phyloP scores from a whole-genome alignment of 2,329 filamentous ascomycete species.

The Thielaviopsis populi region DNA sequence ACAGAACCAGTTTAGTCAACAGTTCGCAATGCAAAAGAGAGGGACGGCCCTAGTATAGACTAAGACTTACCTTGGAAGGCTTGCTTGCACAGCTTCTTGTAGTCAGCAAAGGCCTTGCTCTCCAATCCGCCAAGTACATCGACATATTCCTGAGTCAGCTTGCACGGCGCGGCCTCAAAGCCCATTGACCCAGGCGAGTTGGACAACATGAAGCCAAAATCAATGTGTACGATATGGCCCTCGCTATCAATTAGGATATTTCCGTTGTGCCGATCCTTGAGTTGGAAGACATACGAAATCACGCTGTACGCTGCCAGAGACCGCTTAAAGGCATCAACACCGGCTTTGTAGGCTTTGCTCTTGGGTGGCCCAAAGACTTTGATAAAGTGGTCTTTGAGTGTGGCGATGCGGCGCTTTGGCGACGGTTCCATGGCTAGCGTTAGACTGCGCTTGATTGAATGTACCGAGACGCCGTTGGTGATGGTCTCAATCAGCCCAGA shows the following conservation, averaged over 20 bases:
- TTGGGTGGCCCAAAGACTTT: conserved; percentile 62
- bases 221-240: conserved; percentile 76
- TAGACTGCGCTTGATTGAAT: conserved; percentile 68
- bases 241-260: conserved; percentile 76
- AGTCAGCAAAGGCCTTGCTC: conserved; percentile 56
- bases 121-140: conserved; percentile 64
- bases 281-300: conserved; percentile 67
- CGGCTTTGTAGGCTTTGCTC: conserved; percentile 52
- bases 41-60: background rate
- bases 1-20: conserved; percentile 17
- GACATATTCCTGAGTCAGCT: conserved; percentile 73
- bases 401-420: conserved; percentile 56
- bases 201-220: conserved; percentile 81
- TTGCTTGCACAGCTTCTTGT: conserved; percentile 66
- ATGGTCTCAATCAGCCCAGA: conserved; percentile 79
- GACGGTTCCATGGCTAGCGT: conserved; percentile 45
- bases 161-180: conserved; percentile 77
- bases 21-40: background rate
- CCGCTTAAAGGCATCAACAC: conserved; percentile 63
- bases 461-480: conserved; percentile 74
- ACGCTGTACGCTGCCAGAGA: conserved; percentile 77
- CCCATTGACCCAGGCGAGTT: conserved; percentile 74
- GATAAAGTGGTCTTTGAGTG: conserved; percentile 65
- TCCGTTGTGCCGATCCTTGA: conserved; percentile 76
- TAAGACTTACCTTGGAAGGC: conserved; percentile 55